Evolutionary conservation across 2,329 filamentous ascomycete genomes (phyloP).

Genomic region (Epichloe uncinata): DNA sequence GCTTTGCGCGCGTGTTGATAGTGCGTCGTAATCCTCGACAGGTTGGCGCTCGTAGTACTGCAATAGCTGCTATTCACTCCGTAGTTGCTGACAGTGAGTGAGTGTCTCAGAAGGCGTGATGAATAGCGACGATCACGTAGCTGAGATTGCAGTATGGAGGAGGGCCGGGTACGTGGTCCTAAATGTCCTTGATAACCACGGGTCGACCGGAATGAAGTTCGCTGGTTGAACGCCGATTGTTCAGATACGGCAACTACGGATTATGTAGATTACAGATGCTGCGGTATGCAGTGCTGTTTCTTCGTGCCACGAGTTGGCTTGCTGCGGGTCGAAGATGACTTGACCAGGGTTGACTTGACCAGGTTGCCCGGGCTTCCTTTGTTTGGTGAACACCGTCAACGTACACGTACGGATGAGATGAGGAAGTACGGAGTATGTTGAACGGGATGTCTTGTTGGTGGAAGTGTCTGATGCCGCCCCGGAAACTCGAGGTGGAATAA

Average conservation of each 20-base stretch:
- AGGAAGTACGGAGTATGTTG: not conserved
- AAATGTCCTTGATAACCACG: not conserved
- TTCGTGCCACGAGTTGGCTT: not conserved
- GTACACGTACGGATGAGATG: not conserved
- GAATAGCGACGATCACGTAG: not conserved
- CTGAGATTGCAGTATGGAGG: not conserved
- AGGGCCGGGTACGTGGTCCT: not conserved
- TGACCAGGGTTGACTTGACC: not conserved
- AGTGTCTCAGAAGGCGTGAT: not conserved
- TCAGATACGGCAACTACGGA: not conserved
- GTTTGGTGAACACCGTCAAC: not conserved
- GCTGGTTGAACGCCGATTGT: not conserved
- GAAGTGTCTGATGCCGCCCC: not conserved
- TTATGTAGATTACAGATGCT: not conserved
- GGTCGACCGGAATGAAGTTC: not conserved
- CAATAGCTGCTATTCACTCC: not conserved
- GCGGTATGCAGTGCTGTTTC: not conserved
- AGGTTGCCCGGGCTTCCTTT: not conserved
- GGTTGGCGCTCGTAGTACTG: too few species aligned
- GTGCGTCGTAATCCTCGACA: not conserved
- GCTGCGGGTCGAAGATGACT: not conserved
- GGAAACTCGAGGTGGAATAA: not conserved
- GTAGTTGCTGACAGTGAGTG: not conserved
- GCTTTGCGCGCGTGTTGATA: not conserved
- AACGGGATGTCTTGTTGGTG: not conserved